Evolutionary conservation across 768 basidiomycete genomes (phyloP).

Genomic region (Amanita thiersii): DNA sequence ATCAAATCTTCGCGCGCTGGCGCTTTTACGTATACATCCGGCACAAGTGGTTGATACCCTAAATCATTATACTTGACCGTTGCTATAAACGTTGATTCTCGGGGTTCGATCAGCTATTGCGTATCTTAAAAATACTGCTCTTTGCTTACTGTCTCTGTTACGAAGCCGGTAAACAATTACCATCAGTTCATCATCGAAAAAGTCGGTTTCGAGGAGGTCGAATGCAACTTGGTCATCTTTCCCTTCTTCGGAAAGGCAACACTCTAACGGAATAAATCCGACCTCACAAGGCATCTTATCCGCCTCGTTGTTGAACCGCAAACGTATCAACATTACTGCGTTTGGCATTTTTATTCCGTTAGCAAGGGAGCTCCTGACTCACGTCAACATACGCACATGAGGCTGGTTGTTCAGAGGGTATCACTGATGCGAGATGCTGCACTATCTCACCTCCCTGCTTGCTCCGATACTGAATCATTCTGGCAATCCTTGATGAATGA

Average conservation of each 20-base stretch:
- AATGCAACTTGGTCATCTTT: slow-evolving; percentile 30
- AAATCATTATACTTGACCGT: slow-evolving; percentile 56
- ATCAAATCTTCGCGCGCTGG: slow-evolving; percentile 62
- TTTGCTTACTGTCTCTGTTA: slow-evolving; percentile 39
- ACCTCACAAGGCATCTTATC: slow-evolving; percentile 4
- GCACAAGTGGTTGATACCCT: slow-evolving; percentile 46
- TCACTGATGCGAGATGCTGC: slow-evolving; percentile 46
- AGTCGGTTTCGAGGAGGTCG: slow-evolving; percentile 59
- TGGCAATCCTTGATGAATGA: slow-evolving; percentile 15
- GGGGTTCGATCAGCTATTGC: slow-evolving; percentile 22
- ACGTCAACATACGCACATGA: slow-evolving; percentile 6
- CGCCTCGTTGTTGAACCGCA: slow-evolving; percentile 8
- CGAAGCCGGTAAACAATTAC: slow-evolving; percentile 55
- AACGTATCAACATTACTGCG: slow-evolving; percentile 8
- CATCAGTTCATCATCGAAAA: slow-evolving; percentile 70
- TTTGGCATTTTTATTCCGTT: not conserved
- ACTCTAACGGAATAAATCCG: slow-evolving; percentile 28
- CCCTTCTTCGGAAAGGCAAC: slow-evolving; percentile 39
- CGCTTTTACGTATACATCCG: slow-evolving; percentile 41
- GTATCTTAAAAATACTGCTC: slow-evolving; percentile 15
- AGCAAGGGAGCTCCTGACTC: not conserved
- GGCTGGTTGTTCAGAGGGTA: slow-evolving; percentile 23
- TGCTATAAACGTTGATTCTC: slow-evolving; percentile 53
- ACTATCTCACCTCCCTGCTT: slow-evolving; percentile 32
- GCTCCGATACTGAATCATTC: slow-evolving; percentile 19